A percentile compares a stretch with the other conserved stretches of the same genome.
These are phyloP conservation scores for Scorias spongiosa DNA, from an alignment of 2,329 filamentous ascomycete species.

Conservation along the genomic window DNA sequence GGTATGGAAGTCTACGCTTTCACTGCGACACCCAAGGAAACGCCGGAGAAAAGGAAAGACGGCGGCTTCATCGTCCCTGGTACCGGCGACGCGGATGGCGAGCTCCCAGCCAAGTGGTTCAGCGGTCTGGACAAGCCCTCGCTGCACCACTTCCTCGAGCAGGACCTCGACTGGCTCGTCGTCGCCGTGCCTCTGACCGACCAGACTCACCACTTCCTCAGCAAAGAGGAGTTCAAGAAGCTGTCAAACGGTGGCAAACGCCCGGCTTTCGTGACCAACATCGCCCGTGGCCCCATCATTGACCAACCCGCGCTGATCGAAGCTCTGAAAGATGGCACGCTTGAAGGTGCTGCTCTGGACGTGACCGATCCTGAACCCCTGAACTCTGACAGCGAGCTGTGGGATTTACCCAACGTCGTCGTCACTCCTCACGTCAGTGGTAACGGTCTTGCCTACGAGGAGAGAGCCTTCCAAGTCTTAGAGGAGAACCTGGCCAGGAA, in stretches of 20 bases:
- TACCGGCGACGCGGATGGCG: constrained; percentile 45
- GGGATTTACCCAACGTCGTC: constrained; percentile 53
- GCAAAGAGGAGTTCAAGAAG: constrained; percentile 35
- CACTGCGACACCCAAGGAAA: constrained; percentile 54
- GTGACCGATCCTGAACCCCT: constrained; percentile 70
- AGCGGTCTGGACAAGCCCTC: constrained; percentile 36
- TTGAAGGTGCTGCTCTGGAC: constrained; percentile 58
- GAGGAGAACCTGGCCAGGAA: constrained; percentile 40
- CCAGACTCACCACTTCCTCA: constrained; percentile 40
- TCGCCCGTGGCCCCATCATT: constrained; percentile 50
- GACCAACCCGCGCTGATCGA: constrained; percentile 47
- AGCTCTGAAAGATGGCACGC: constrained; percentile 40
- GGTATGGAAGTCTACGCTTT: constrained; percentile 63
- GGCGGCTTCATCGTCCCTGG: constrained; percentile 51
- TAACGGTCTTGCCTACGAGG: constrained; percentile 37
- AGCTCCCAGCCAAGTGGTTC: constrained; percentile 41
- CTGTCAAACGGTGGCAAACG: constrained; percentile 15
- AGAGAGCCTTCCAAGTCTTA: constrained; percentile 43
- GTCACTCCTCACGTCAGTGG: constrained; percentile 54
- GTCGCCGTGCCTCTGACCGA: constrained; percentile 42
- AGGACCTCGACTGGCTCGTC: constrained; percentile 42
- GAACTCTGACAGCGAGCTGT: constrained; percentile 51
- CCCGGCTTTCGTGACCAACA: constrained; percentile 48
- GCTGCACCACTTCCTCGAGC: constrained; percentile 38
- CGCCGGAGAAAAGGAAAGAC: constrained; percentile 49